Percentiles rank a stretch among this genome's conserved stretches.
Conservation (phyloP, 1,284 basidiomycete genomes). For the Lentinus polychrous region DNA sequence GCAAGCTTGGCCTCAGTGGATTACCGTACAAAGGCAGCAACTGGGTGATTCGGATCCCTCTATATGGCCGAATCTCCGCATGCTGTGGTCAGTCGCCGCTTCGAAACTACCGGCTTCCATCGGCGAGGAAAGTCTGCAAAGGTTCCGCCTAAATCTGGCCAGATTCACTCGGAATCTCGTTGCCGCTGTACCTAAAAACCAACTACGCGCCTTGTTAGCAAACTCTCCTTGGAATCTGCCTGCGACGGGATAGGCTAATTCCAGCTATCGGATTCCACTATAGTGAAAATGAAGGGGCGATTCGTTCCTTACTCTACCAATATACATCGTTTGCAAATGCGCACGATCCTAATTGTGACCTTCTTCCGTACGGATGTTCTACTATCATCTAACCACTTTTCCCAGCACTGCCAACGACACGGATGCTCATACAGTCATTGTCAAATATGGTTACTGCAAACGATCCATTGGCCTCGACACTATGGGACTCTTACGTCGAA, state of each 20-base stretch:
- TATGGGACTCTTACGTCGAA: constrained; percentile 61
- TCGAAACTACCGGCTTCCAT: constrained; percentile 38
- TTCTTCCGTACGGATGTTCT: neutral
- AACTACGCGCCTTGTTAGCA: constrained; percentile 59
- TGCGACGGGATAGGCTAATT: constrained; percentile 1
- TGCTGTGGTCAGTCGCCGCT: constrained; percentile 49
- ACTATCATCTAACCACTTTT: constrained; percentile 3
- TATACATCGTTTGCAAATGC: constrained; percentile 65
- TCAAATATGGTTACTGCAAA: constrained; percentile 73
- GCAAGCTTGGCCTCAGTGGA: neutral
- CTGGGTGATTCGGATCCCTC: constrained; percentile 15
- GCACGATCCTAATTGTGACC: constrained; percentile 48
- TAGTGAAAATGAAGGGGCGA: constrained; percentile 58
- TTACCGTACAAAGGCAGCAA: constrained; percentile 2
- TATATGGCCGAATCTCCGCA: constrained; percentile 48
- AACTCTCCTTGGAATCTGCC: neutral
- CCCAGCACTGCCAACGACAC: constrained; percentile 48
- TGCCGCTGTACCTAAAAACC: constrained; percentile 60
- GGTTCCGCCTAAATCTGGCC: constrained; percentile 44
- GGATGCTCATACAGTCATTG: constrained; percentile 61
- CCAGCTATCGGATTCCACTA: constrained; percentile 2
- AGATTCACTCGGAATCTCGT: constrained; percentile 75
- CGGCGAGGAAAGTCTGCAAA: constrained; percentile 23
- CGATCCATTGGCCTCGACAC: constrained; percentile 40
- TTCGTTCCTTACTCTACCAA: constrained; percentile 52